Conservation (phyloP, 768 basidiomycete genomes). For the Suillus discolor region DNA sequence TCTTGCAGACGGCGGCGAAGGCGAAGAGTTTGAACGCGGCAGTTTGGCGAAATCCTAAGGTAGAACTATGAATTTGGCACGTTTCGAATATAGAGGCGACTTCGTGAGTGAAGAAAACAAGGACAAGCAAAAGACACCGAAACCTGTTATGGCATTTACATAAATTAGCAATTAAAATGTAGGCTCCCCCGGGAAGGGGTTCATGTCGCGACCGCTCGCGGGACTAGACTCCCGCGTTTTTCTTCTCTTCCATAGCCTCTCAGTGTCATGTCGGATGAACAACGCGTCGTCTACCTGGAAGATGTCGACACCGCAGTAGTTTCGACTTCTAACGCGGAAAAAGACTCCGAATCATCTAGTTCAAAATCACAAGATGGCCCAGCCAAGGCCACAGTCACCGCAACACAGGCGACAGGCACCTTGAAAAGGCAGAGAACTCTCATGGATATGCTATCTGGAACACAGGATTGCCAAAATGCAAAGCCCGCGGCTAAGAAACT, state of each 20-base stretch:
- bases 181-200: background rate
- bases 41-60: slow-evolving; percentile 48
- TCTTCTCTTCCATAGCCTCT: slow-evolving; percentile 13
- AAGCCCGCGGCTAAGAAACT: slow-evolving; percentile 48
- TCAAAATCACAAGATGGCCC: slow-evolving; percentile 25
- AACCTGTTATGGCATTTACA: background rate
- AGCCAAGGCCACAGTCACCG: slow-evolving; percentile 15
- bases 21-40: slow-evolving; percentile 80
- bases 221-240: background rate
- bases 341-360: slow-evolving; percentile 19
- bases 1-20: slow-evolving; percentile 67
- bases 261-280: slow-evolving; percentile 25
- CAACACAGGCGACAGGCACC: slow-evolving; percentile 24
- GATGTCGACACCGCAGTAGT: slow-evolving; percentile 39
- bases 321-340: slow-evolving; percentile 9
- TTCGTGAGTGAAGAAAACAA: background rate
- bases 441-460: slow-evolving; percentile 58
- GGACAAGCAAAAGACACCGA: slow-evolving; percentile 8
- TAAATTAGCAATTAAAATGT: background rate
- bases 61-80: slow-evolving; percentile 4
- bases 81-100: background rate
- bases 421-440: slow-evolving; percentile 65
- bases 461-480: slow-evolving; percentile 24
- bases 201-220: background rate
- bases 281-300: slow-evolving; percentile 44